Evolutionary conservation across 108 stramenopile genomes (phyloP).

Genomic region (Cyclostephanos tholiformis): DNA sequence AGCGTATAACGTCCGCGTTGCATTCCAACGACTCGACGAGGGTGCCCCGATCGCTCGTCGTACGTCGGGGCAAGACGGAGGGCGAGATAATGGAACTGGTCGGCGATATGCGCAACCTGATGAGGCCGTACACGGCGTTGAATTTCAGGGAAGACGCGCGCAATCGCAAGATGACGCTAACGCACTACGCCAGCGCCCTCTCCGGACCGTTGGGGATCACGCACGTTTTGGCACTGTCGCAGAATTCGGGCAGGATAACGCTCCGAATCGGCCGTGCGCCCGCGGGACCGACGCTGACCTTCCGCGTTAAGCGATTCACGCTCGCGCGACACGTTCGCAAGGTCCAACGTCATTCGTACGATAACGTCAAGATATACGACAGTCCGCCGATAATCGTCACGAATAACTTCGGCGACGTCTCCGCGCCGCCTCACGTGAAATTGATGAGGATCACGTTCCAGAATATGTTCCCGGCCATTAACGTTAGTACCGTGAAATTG

Average conservation of each 20-base stretch:
- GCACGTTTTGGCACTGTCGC: slow-evolving; percentile 91
- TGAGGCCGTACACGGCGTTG: slow-evolving; percentile 96
- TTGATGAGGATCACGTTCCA: slow-evolving; percentile 97
- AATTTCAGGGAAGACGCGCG: slow-evolving; percentile 92
- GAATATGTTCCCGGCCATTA: slow-evolving; percentile 99
- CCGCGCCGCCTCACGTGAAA: slow-evolving; percentile 90
- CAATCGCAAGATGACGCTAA: slow-evolving; percentile 74
- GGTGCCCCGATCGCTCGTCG: slow-evolving; percentile 78
- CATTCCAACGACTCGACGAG: slow-evolving; percentile 57
- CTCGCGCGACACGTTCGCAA: slow-evolving; percentile 83
- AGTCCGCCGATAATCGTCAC: slow-evolving; percentile 95
- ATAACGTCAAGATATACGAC: slow-evolving; percentile 65
- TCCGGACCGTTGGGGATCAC: slow-evolving; percentile 90
- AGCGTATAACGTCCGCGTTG: slow-evolving; percentile 41
- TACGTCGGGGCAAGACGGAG: slow-evolving; percentile 83
- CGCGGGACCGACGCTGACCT: slow-evolving; percentile 93
- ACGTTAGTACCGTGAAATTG: slow-evolving; percentile 93
- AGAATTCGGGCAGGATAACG: slow-evolving; percentile 80
- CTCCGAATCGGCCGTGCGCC: slow-evolving; percentile 90
- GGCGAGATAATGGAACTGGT: slow-evolving; percentile 83
- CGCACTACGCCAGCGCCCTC: slow-evolving; percentile 75
- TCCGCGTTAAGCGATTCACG: slow-evolving; percentile 89
- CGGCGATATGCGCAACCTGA: slow-evolving; percentile 87
- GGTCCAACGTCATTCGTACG: slow-evolving; percentile 87
- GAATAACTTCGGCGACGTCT: slow-evolving; percentile 96